Evolutionary conservation across 2,329 filamentous ascomycete species (phyloP).

Genomic region (Fusarium humuli): DNA sequence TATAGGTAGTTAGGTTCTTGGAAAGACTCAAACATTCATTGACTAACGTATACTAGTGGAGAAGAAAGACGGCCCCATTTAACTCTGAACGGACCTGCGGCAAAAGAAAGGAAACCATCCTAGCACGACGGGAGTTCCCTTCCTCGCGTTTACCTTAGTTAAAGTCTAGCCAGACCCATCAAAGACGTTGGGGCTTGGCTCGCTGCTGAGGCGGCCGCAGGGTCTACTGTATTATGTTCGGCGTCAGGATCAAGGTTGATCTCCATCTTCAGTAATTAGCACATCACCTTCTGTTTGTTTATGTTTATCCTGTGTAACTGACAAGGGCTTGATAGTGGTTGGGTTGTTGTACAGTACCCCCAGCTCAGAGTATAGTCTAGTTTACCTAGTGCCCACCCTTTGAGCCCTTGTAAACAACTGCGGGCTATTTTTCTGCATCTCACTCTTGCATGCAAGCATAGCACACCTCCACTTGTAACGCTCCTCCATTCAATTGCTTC

Average conservation of each 20-base stretch:
- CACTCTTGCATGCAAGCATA: slow-evolving; percentile 29
- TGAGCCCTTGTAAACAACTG: slow-evolving; percentile 13
- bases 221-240: neutral
- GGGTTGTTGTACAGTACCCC: neutral
- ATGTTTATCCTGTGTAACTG: neutral
- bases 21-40: neutral
- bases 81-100: slow-evolving; percentile 1
- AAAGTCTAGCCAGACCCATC: slow-evolving; percentile 14
- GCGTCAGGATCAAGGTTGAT: neutral
- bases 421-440: slow-evolving; percentile 36
- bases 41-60: neutral
- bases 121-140: slow-evolving; percentile 38
- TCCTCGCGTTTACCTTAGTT: slow-evolving; percentile 15
- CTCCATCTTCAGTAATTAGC: neutral
- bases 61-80: slow-evolving; percentile 7
- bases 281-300: neutral
- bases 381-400: neutral
- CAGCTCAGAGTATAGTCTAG: neutral
- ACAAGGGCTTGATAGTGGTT: neutral
- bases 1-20: neutral
- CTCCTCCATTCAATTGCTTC: neutral
- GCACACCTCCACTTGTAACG: slow-evolving; percentile 26
- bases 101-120: slow-evolving; percentile 18
- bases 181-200: slow-evolving; percentile 6
- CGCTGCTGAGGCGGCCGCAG: neutral